These are phyloP conservation scores for Cladosporium sp. DNA, from an alignment of 2,329 filamentous ascomycete species.

Conservation along the genomic window DNA sequence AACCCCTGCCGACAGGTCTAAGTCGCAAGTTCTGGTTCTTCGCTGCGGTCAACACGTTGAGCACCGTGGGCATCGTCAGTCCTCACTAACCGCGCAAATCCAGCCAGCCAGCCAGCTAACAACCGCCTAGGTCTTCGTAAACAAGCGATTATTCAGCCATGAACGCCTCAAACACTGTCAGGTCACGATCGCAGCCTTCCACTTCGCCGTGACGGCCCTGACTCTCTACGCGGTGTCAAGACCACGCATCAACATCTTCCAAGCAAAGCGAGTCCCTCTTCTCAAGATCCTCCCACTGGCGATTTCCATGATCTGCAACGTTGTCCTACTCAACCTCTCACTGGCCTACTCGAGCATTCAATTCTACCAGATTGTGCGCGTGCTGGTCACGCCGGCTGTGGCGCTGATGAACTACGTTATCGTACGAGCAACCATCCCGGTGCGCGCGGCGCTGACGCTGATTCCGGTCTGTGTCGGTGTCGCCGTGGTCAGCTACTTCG, in stretches of 20 bases:
- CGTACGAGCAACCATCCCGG: slow-evolving; percentile 59
- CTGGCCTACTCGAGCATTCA: slow-evolving; percentile 67
- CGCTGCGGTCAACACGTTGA: slow-evolving; percentile 24
- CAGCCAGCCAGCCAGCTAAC: not conserved
- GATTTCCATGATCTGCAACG: slow-evolving; percentile 67
- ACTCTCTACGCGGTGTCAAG: slow-evolving; percentile 64
- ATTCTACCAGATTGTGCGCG: slow-evolving; percentile 69
- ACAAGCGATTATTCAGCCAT: slow-evolving; percentile 69
- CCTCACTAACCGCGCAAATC: not conserved
- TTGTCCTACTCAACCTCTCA: slow-evolving; percentile 68
- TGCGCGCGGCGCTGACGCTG: slow-evolving; percentile 55
- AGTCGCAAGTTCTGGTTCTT: slow-evolving; percentile 26
- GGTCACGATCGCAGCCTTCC: slow-evolving; percentile 67
- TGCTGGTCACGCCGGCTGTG: slow-evolving; percentile 65
- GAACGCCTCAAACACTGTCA: slow-evolving; percentile 62
- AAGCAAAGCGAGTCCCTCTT: slow-evolving; percentile 56
- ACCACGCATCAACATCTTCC: slow-evolving; percentile 60
- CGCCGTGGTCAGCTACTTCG: slow-evolving; percentile 67
- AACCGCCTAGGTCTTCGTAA: slow-evolving; percentile 62
- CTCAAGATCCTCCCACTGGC: slow-evolving; percentile 64
- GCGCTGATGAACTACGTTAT: slow-evolving; percentile 65
- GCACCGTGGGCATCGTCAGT: slow-evolving; percentile 29
- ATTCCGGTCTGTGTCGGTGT: slow-evolving; percentile 64
- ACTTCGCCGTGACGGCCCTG: slow-evolving; percentile 66
- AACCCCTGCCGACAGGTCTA: slow-evolving; percentile 2